Evolutionary conservation across 192 early-diverging fungal genomes (phyloP).

Genomic region (Dissophora ornata): DNA sequence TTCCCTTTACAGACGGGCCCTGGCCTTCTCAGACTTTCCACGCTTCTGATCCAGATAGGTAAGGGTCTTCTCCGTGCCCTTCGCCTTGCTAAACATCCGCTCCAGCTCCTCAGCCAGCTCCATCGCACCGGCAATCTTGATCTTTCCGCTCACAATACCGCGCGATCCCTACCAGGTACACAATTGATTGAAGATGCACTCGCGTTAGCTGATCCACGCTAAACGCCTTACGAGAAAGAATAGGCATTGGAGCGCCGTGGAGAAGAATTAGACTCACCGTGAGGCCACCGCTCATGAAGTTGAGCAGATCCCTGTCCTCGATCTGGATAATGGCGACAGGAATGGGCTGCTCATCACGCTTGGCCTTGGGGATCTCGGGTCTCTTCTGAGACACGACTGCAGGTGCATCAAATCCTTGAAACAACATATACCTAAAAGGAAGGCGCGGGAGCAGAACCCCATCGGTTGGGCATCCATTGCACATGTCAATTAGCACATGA

Average conservation of each 20-base stretch:
- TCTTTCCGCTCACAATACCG: constrained; percentile 53
- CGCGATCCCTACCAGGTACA: constrained; percentile 25
- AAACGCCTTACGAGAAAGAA: too few species aligned
- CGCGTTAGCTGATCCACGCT: background rate
- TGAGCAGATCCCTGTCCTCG: constrained; percentile 49
- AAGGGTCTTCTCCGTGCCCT: constrained; percentile 51
- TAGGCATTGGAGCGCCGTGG: background rate
- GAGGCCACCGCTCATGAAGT: constrained; percentile 55
- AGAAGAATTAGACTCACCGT: constrained; percentile 18
- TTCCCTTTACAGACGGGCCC: constrained; percentile 40
- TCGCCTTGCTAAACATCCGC: constrained; percentile 48
- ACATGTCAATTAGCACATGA: constrained; percentile 21
- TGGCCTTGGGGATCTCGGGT: constrained; percentile 53
- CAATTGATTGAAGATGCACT: background rate
- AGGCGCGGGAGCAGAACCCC: background rate
- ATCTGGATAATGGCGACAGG: constrained; percentile 51
- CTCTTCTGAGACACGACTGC: constrained; percentile 40
- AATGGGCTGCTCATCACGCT: constrained; percentile 44
- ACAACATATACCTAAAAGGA: constrained; percentile 34
- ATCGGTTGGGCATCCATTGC: background rate
- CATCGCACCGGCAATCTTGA: constrained; percentile 56
- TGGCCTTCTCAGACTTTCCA: constrained; percentile 40
- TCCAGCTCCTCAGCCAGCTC: constrained; percentile 51
- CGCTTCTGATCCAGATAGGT: constrained; percentile 52
- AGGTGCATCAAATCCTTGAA: constrained; percentile 42